A percentile compares a stretch with the other conserved stretches of the same genome.
Evolutionary conservation across 306 rosid species (phyloP).

Genomic region (Cyclanthera cordifolia): DNA sequence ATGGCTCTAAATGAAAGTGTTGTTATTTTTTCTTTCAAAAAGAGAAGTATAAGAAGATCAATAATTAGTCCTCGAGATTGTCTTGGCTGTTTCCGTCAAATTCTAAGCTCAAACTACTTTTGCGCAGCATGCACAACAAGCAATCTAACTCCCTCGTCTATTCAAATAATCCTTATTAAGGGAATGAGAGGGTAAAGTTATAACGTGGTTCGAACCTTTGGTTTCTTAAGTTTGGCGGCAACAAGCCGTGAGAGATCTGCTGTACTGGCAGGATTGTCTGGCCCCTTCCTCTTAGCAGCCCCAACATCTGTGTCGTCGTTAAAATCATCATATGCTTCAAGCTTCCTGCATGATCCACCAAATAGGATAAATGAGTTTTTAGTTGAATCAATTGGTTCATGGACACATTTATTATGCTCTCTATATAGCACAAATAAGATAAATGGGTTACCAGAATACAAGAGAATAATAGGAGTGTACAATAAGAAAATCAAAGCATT

Average conservation of each 20-base stretch:
- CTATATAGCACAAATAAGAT: background rate
- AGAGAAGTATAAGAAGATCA: background rate
- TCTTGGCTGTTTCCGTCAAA: background rate
- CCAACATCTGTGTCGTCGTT: slow-evolving; percentile 47
- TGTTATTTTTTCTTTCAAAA: background rate
- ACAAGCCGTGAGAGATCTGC: slow-evolving; percentile 31
- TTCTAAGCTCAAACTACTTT: background rate
- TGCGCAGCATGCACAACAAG: background rate
- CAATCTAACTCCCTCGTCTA: background rate
- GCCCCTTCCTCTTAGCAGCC: slow-evolving; percentile 24
- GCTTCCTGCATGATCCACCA: slow-evolving; percentile 41
- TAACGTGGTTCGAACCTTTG: slow-evolving; percentile 32
- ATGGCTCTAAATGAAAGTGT: background rate
- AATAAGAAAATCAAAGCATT: slow-evolving; percentile 15
- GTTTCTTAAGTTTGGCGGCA: slow-evolving; percentile 33
- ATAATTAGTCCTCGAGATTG: background rate
- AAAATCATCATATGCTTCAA: slow-evolving; percentile 66
- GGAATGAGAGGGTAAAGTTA: background rate
- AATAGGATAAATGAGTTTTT: slow-evolving; percentile 16
- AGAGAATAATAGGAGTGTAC: slow-evolving; percentile 11
- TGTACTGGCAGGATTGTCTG: slow-evolving; percentile 20
- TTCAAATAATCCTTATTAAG: background rate
- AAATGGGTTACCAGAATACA: slow-evolving; percentile 19
- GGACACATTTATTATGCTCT: too few species aligned
- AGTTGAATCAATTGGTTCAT: too few species aligned